Base-by-base conservation (phyloP, 805 yeast species). In the Starmerella floricola region DNA sequence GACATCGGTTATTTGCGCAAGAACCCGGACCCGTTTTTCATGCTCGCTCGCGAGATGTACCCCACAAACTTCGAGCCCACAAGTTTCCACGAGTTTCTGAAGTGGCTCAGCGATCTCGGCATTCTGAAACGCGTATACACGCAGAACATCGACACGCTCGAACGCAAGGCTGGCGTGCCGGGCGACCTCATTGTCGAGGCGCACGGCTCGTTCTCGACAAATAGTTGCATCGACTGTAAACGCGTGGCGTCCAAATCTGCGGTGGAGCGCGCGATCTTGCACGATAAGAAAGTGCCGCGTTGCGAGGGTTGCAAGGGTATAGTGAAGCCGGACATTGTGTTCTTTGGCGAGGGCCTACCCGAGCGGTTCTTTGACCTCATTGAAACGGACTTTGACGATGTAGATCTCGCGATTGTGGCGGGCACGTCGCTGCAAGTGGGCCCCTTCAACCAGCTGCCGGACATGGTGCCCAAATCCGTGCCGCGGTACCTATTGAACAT, bases 141-240 rank as follows among this genome's bases (percentile, higher is more conserved):
- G 0, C 97, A 88, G 58, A 88, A 88, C 57, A 87, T 88, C 37
- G 97, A 88, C 57, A 86, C 95, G 1, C 65, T 88, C 48, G 98
- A 88, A 57, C 68, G 93, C 50, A 64, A 79, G 16, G 91, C 95
- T 0, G 95, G 95, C 0, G 72, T 88, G 2, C 55, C 64, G 1
- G 74, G 66, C 16, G 75, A 76, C 12, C 67, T 62, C 45, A 67
- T 88, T 2, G 78, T 88, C 0, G 95, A 86, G 55, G 97, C 97
- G 0, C 97, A 88, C 61, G 98, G 98, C 0, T 83, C 94, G 2
- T 88, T 88, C 69, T 93, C 91, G 1, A 60, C 58, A 1, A 81
- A 79, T 52, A 91, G 80, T 51, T 88, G 98, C 56, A 79, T 86
- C 35, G 75, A 79, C 17, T 88, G 98, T 62, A 46, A 61, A 2